Base-by-base conservation (phyloP, 768 basidiomycete species). In the Fistulinella prunicolor region DNA sequence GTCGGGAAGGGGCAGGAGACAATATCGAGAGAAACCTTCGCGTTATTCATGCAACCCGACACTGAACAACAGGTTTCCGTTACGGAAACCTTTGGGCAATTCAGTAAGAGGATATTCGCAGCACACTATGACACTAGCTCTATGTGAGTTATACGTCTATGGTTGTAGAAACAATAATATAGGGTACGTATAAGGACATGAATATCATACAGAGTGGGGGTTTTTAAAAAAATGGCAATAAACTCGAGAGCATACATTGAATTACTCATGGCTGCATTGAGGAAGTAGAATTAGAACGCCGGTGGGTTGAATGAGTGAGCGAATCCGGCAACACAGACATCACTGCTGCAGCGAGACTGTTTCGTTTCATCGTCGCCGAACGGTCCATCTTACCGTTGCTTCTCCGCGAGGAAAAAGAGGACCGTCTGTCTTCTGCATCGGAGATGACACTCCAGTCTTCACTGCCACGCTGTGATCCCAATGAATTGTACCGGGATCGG, bases 361-460 rank as follows among this genome's bases (percentile, higher is more conserved):
- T 80, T 60, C 85, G 82, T 66, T 80, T 85, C 38, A 72, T 59
- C n/a, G 62, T 56, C 1, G 64, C 67, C 26, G 73, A 70, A 29
- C 60, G 66, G 29, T 63, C 68, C 26, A 66, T 56, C 47, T 63
- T 68, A 17, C 66, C 56, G 23, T 73, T 70, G 51, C 74, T 75
- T 42, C 66, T 66, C 45, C 72, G 70, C 20, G 83, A 84, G 35
- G 80, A 72, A 42, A 79, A 61, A 7, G 83, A 83, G 10, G 75
- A 80, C 21, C 73, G 73, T 19, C 69, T 68, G 40, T 83, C 85
- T 32, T 89, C 88, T 49, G 75, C 74, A 47, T 91, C 87, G 30
- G 87, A 90, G 28, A 92, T 86, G 32, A 92, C 83, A 61, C 89
- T 91, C 89, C 89, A 92, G 59, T 89, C 89, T 60, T 88, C 86